Evolutionary conservation across 2,329 filamentous ascomycete species (phyloP).

Genomic region (Botrytis squamosa): DNA sequence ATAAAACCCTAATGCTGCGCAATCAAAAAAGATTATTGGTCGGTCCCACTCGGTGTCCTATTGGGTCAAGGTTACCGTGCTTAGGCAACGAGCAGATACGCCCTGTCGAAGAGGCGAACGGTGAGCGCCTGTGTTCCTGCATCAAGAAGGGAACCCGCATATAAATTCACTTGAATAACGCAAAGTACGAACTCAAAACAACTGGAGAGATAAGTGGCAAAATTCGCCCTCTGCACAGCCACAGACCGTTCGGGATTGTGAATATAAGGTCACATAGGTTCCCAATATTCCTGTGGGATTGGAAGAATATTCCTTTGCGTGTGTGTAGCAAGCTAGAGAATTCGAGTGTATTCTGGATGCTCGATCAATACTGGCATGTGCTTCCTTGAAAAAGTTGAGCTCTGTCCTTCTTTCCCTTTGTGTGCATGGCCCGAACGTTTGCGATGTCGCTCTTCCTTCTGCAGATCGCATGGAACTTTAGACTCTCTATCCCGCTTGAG

Average conservation of each 20-base stretch:
- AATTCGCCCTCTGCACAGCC: not conserved
- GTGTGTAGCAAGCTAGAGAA: not conserved
- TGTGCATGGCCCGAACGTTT: not conserved
- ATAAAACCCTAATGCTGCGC: not conserved
- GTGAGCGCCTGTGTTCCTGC: slow-evolving; percentile 1
- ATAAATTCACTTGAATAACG: slow-evolving; percentile 3
- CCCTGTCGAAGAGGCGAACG: not conserved
- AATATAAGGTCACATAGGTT: not conserved
- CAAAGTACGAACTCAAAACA: not conserved
- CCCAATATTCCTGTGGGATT: not conserved
- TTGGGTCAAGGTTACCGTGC: not conserved
- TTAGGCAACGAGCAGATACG: slow-evolving; percentile 6
- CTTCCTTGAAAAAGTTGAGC: not conserved
- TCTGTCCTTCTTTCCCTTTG: not conserved
- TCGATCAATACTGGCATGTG: slow-evolving; percentile 2
- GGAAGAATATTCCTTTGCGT: not conserved
- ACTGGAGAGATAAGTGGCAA: slow-evolving; percentile 1
- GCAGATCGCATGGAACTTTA: slow-evolving; percentile 6
- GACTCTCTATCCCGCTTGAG: slow-evolving; percentile 14
- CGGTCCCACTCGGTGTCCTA: slow-evolving; percentile 8
- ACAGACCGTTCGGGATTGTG: not conserved
- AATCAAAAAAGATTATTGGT: not conserved
- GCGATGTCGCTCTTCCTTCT: slow-evolving; percentile 21
- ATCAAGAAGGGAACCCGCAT: slow-evolving; percentile 1
- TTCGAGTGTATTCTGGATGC: not conserved